phyloP scores from a whole-genome alignment of 2,329 filamentous ascomycete species.

The Rutstroemia sp. region DNA sequence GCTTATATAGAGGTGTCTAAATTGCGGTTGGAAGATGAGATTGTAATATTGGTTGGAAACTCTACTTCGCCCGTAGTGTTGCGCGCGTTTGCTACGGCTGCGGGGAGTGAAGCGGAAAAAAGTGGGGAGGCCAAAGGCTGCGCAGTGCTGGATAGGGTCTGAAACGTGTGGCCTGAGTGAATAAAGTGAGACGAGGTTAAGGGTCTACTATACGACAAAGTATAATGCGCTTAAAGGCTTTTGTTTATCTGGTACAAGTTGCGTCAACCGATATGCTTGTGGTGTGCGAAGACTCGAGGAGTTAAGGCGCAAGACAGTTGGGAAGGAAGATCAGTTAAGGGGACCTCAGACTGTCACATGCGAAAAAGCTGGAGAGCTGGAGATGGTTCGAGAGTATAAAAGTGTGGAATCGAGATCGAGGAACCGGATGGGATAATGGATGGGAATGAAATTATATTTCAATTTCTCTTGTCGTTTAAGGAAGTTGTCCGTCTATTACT shows the following conservation, averaged over 20 bases:
- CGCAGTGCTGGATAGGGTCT: neutral
- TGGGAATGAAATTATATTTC: too few relatives aligned
- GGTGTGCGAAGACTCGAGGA: too few relatives aligned
- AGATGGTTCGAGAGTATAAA: too few relatives aligned
- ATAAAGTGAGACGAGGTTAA: neutral
- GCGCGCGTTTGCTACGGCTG: neutral
- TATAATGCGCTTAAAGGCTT: neutral
- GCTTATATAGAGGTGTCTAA: neutral
- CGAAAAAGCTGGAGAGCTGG: too few relatives aligned
- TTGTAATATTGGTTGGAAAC: neutral
- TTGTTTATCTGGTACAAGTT: neutral
- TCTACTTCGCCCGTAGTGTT: constrained; percentile 2
- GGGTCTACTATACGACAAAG: neutral
- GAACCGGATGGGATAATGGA: too few relatives aligned
- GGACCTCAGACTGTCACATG: too few relatives aligned
- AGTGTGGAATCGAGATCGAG: too few relatives aligned
- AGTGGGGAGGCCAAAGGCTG: neutral
- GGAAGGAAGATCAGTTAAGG: too few relatives aligned
- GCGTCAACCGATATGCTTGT: too few relatives aligned
- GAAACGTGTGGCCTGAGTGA: neutral
- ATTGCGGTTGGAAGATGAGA: neutral
- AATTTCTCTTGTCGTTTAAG: too few relatives aligned
- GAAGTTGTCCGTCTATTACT: too few relatives aligned
- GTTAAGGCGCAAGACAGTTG: too few relatives aligned
- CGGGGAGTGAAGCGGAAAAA: neutral